Conservation (phyloP, 2,329 filamentous ascomycete species). For the Coleophoma crateriformis region DNA sequence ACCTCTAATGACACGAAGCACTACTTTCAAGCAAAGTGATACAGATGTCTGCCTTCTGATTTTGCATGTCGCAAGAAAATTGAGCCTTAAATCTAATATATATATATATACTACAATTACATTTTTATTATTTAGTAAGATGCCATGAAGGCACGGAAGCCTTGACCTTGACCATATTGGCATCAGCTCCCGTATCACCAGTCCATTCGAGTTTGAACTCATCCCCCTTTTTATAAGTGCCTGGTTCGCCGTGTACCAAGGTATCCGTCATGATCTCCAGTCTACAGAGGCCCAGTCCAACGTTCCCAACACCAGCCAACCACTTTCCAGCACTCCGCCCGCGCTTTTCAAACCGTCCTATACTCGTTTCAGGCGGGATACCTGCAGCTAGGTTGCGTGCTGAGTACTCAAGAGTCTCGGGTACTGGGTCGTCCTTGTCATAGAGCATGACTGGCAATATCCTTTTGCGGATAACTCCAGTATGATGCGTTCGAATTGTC, state of each 20-base stretch:
- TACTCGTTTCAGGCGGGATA: conserved; percentile 36
- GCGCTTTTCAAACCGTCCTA: conserved; percentile 46
- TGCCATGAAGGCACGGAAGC: conserved; percentile 81
- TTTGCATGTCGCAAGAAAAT: too few species aligned
- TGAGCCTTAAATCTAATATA: too few species aligned
- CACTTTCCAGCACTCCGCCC: conserved; percentile 77
- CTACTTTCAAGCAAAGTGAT: neutral
- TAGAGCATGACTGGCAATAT: conserved; percentile 79
- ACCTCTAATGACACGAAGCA: too few species aligned
- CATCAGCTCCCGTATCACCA: conserved; percentile 25
- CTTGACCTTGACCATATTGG: conserved; percentile 53
- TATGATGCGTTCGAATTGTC: conserved; percentile 92
- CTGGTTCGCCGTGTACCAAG: conserved; percentile 59
- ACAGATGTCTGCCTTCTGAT: too few species aligned
- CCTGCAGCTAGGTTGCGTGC: conserved; percentile 25
- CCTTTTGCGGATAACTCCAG: conserved; percentile 86
- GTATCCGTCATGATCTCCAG: conserved; percentile 88
- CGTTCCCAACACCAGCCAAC: conserved; percentile 72
- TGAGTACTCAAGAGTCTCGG: conserved; percentile 41
- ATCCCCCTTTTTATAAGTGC: conserved; percentile 36
- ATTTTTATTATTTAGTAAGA: conserved; percentile 22
- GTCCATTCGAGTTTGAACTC: conserved; percentile 42
- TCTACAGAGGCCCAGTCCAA: conserved; percentile 82
- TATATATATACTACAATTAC: too few species aligned
- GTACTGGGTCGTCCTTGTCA: conserved; percentile 32